Evolutionary conservation across 1,284 basidiomycete genomes (phyloP).

Genomic region (Rhodotorula mucilaginosa): DNA sequence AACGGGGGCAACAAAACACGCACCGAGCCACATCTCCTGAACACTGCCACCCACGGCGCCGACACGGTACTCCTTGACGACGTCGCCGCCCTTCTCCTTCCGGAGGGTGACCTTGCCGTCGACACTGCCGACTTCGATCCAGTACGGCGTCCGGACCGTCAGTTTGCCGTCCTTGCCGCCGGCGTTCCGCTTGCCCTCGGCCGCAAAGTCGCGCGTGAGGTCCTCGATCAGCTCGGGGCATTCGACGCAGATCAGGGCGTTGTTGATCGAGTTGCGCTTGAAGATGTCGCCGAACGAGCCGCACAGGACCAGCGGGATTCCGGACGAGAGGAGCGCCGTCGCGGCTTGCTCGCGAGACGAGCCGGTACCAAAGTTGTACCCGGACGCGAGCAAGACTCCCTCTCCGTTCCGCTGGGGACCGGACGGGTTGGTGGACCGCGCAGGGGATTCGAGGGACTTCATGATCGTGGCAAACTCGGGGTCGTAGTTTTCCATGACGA

Average conservation of each 20-base stretch:
- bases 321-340: slow-evolving; percentile 91
- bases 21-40: slow-evolving; percentile 68
- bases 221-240: slow-evolving; percentile 84
- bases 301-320: slow-evolving; percentile 87
- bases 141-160: slow-evolving; percentile 71
- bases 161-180: slow-evolving; percentile 75
- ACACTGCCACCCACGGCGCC: slow-evolving; percentile 82
- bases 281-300: slow-evolving; percentile 99
- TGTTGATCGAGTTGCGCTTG: slow-evolving; percentile 98
- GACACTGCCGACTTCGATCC: slow-evolving; percentile 65
- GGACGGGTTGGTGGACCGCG: slow-evolving; percentile 10
- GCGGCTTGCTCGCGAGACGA: slow-evolving; percentile 99
- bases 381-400: slow-evolving; percentile 80
- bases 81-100: slow-evolving; percentile 54
- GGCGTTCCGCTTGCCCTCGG: slow-evolving; percentile 68
- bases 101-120: slow-evolving; percentile 60
- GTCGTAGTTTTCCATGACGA: slow-evolving; percentile 99
- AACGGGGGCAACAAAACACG: neutral
- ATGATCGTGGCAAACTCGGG: slow-evolving; percentile 76
- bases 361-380: slow-evolving; percentile 98
- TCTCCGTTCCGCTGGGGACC: slow-evolving; percentile 46
- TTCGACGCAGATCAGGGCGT: slow-evolving; percentile 93
- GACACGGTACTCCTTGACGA: slow-evolving; percentile 62
- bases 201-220: slow-evolving; percentile 70
- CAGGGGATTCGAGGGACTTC: slow-evolving; percentile 56